Percentiles rank a stretch among this genome's conserved stretches.
Evolutionary conservation across 257 asterid genomes (phyloP).

Genomic region (Vinca minor): DNA sequence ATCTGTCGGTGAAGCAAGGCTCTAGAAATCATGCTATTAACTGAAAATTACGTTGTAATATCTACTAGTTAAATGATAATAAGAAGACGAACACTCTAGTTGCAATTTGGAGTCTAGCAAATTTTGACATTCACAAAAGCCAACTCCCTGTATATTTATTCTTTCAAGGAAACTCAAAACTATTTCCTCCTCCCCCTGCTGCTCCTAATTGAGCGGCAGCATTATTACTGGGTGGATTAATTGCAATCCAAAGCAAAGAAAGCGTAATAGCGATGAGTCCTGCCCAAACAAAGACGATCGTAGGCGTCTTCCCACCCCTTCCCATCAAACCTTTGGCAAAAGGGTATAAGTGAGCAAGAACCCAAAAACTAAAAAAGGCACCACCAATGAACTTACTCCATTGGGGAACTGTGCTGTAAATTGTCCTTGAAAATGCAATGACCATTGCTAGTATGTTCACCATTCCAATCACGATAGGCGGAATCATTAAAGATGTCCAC

Average conservation of each 20-base stretch:
- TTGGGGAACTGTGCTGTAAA: conserved; percentile 23
- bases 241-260: conserved; percentile 32
- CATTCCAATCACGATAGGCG: conserved; percentile 37
- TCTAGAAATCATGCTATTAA: too few species aligned
- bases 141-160: too few species aligned
- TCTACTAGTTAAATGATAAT: too few species aligned
- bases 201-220: too few species aligned
- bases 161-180: conserved; percentile 7
- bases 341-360: conserved; percentile 36
- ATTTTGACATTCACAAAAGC: too few species aligned
- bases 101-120: too few species aligned
- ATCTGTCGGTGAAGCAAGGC: too few species aligned
- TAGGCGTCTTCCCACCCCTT: conserved; percentile 33
- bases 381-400: conserved; percentile 39
- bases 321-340: conserved; percentile 46
- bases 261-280: conserved; percentile 39
- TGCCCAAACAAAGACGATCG: conserved; percentile 41
- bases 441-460: conserved; percentile 29
- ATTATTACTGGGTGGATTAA: conserved; percentile 14
- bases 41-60: too few species aligned
- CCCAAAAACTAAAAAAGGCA: conserved; percentile 42
- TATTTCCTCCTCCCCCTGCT: background rate
- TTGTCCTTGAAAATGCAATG: conserved; percentile 26
- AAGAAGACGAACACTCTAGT: too few species aligned
- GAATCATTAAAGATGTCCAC: conserved; percentile 38